Percentiles rank a stretch among this genome's conserved stretches.
These are phyloP conservation scores for Epichloe festucae DNA, from an alignment of 2,329 filamentous ascomycete genomes.

Conservation along the genomic window DNA sequence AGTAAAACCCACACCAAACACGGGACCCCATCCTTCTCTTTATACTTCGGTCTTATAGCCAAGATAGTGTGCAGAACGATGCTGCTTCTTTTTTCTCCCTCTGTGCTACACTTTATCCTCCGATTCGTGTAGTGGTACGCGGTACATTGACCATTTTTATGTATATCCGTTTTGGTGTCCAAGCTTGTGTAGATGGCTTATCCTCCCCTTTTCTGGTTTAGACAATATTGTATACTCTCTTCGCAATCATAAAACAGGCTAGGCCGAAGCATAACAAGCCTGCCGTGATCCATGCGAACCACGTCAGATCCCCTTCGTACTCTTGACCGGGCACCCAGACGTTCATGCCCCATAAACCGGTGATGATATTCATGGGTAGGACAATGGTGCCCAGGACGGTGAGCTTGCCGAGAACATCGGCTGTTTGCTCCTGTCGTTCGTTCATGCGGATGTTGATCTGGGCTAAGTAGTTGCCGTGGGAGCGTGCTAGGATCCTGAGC, in stretches of 20 bases:
- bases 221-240: constrained; percentile 71
- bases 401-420: constrained; percentile 85
- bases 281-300: constrained; percentile 65
- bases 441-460: constrained; percentile 99
- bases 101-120: too few relatives aligned
- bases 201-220: constrained; percentile 19
- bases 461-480: constrained; percentile 94
- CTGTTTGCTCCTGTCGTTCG: constrained; percentile 89
- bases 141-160: too few relatives aligned
- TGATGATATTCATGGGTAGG: constrained; percentile 97
- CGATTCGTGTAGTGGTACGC: too few relatives aligned
- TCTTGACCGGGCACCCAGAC: constrained; percentile 90
- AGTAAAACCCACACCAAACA: background rate
- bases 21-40: background rate
- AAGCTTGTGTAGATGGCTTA: background rate
- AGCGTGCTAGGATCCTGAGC: constrained; percentile 63
- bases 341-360: constrained; percentile 98
- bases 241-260: constrained; percentile 68
- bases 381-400: constrained; percentile 96
- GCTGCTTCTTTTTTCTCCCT: background rate
- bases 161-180: background rate
- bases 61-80: background rate
- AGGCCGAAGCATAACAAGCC: constrained; percentile 69
- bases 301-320: constrained; percentile 56
- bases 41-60: background rate